Evolutionary conservation across 495 filamentous ascomycete species (phyloP), one percentile per base, ranked within the genome.

Genomic region (Podospora pseudocomata): DNA sequence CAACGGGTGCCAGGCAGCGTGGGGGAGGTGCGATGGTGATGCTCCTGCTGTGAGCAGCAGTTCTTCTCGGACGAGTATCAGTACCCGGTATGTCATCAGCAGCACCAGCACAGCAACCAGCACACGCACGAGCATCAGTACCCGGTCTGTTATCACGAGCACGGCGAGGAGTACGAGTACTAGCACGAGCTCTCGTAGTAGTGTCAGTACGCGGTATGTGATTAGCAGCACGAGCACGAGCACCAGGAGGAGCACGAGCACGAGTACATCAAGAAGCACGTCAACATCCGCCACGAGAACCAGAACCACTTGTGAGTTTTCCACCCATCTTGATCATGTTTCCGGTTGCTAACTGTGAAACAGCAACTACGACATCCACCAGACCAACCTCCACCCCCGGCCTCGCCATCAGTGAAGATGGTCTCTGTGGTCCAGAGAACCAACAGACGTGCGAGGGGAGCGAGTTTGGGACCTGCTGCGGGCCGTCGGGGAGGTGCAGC

Each of bases 391-490:
- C 34, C n/a, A 68, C 59, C 5, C 66, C 70, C 19, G 68, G 70
- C 28, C 65, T 73, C 32, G 19, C 65, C 1, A 18, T 71, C 49
- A 76, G 70, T 64, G 39, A 32, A 9, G 62, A 76, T 54, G 75
- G 75, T 19, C 61, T 18, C 4, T 76, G 73, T 63, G 73, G 74
- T 6, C 57, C 70, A 5, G 67, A 68, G 1, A 56, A 60, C 13
- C 59, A 69, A 6, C 71, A 80, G 67, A 81, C 80, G 18, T 82
- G 80, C 69, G 34, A 30, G 9, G 79, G 78, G 44, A 77, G 73
- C 57, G 4, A n/a, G 16, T 78, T 76, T 32, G 80, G 80, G 13
- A 67, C 64, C 7, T 82, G 80, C 73, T 82, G 80, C 71, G 74
- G 72, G n/a, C 63, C 73, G 26, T 67, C 66, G 30, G 71, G 70